A percentile compares a stretch with the other conserved stretches of the same genome.
Conservation (phyloP, 352 stramenopile species). For the Globisporangium nagaii region DNA sequence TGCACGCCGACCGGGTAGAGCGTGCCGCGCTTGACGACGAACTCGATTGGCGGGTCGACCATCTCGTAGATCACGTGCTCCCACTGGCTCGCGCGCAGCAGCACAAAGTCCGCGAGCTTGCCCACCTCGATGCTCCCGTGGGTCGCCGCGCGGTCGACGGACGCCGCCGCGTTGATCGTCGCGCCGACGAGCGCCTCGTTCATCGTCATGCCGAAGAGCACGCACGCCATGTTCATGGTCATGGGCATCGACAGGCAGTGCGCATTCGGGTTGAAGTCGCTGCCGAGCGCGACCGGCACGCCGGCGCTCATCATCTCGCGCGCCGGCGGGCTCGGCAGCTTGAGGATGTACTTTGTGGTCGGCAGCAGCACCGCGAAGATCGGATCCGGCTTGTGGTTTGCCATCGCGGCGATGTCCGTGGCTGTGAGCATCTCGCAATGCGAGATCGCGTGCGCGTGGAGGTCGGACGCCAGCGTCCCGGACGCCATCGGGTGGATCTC, state of each 20-base stretch:
- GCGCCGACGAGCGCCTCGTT: slow-evolving; percentile 76
- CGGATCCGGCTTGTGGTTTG: slow-evolving; percentile 34
- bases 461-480: slow-evolving; percentile 46
- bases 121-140: slow-evolving; percentile 77
- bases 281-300: slow-evolving; percentile 72
- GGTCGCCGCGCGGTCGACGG: slow-evolving; percentile 62
- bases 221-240: slow-evolving; percentile 86
- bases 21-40: slow-evolving; percentile 70
- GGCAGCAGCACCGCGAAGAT: slow-evolving; percentile 75
- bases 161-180: slow-evolving; percentile 82
- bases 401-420: slow-evolving; percentile 65
- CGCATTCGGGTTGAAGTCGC: slow-evolving; percentile 84
- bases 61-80: slow-evolving; percentile 87
- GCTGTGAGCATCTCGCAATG: slow-evolving; percentile 75
- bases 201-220: slow-evolving; percentile 83
- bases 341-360: slow-evolving; percentile 83
- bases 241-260: slow-evolving; percentile 84
- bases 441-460: slow-evolving; percentile 62
- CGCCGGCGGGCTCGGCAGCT: slow-evolving; percentile 62
- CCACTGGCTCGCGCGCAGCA: slow-evolving; percentile 68
- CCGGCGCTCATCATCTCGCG: slow-evolving; percentile 61
- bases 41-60: slow-evolving; percentile 66
- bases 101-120: slow-evolving; percentile 66
- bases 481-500: slow-evolving; percentile 74
- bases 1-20: too few relatives aligned